Evolutionary conservation across 2,329 filamentous ascomycete genomes (phyloP), one percentile per base, ranked within the genome.

Genomic region (Penicillium freii): DNA sequence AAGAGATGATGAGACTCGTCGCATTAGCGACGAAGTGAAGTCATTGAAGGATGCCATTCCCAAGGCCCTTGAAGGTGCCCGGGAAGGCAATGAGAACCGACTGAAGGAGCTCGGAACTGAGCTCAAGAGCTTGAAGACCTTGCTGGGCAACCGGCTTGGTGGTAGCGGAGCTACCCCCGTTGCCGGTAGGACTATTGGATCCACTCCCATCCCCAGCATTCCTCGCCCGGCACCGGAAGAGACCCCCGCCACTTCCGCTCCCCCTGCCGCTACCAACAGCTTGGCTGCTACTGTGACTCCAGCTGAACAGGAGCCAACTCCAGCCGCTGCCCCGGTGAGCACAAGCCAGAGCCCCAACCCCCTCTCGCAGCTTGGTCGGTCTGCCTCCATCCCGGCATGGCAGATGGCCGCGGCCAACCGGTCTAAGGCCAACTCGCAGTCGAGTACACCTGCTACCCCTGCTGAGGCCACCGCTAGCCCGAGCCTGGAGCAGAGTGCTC

Each of bases 41-140:
- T 84, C 84, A 13, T 80, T 99, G 56, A 89, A 93, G 73, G 90
- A 92, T 63, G 81, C 90, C 51, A 91, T 99, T 54, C 94, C 95
- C 8, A 91, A 90, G 74, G 92, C 92, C 2, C 84, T 99, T 68
- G 87, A 94, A 62, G 89, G 88, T 52, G 91, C 97, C 71, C 93
- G 93, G 76, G 90, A 93, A 60, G 82, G 86, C 53, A 91, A 90
- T 27, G 92, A 97, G 71, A 84, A 81, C 63, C 84, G 92, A 48
- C 79, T 99, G 57, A 89, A 87, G 74, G 94, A 97, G 67, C 84
- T 99, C 64, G 90, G 90, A 64, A 84, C 82, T 7, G 94, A 99
- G 76, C 81, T 99, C 67, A 91, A 90, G 80, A 97, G 92, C 72
- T 79, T 99, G 68, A 97, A 97, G 82, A 90, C 90, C 2, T 81